These are phyloP conservation scores for Cladosporium phlei DNA, from an alignment of 2,329 filamentous ascomycete genomes.

Conservation along the genomic window DNA sequence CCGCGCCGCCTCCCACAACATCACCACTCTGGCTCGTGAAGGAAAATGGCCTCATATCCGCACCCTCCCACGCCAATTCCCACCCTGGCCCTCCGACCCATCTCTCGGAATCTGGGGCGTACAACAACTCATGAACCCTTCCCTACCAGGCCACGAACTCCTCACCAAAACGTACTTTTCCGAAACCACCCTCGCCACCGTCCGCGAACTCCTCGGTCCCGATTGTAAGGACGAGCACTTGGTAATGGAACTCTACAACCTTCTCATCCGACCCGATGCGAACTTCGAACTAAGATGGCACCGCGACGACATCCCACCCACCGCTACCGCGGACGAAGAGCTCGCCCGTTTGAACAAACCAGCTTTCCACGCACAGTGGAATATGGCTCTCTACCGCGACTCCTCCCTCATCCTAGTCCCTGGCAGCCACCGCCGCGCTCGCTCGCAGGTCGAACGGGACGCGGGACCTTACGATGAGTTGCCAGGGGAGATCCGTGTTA, in stretches of 20 bases:
- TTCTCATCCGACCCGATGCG: slow-evolving; percentile 67
- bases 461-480: slow-evolving; percentile 64
- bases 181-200: slow-evolving; percentile 56
- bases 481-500: slow-evolving; percentile 61
- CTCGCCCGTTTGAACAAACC: slow-evolving; percentile 53
- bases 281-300: slow-evolving; percentile 81
- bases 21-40: slow-evolving; percentile 58
- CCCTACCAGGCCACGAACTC: slow-evolving; percentile 52
- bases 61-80: slow-evolving; percentile 85
- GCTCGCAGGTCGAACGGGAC: slow-evolving; percentile 64
- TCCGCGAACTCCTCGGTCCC: slow-evolving; percentile 55
- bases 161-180: slow-evolving; percentile 73
- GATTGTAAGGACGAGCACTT: slow-evolving; percentile 52
- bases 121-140: slow-evolving; percentile 75
- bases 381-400: slow-evolving; percentile 74
- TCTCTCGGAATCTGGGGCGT: slow-evolving; percentile 78
- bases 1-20: slow-evolving; percentile 54
- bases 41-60: slow-evolving; percentile 77
- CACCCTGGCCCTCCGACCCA: slow-evolving; percentile 64
- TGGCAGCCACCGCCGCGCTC: slow-evolving; percentile 65
- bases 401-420: slow-evolving; percentile 70
- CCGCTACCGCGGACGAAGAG: slow-evolving; percentile 64
- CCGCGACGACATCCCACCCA: slow-evolving; percentile 71
- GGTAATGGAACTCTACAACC: slow-evolving; percentile 83
- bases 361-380: slow-evolving; percentile 79